Evolutionary conservation across 2,329 filamentous ascomycete species (phyloP).

Genomic region (Akanthomyces muscarius): DNA sequence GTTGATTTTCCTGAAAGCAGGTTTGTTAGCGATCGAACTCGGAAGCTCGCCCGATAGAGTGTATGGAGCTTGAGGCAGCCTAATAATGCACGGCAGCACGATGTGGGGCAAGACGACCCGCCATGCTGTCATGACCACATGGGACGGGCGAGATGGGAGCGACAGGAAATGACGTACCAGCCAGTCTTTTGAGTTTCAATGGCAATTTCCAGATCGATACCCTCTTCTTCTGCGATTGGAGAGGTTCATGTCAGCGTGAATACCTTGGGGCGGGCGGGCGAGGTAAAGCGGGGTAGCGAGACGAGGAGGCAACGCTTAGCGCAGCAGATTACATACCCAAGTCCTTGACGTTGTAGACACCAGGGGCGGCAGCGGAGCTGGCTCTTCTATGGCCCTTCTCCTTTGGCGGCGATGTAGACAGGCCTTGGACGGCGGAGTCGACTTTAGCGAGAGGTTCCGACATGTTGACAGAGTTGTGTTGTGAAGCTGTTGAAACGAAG

Average conservation of each 20-base stretch:
- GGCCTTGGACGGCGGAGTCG: slow-evolving; percentile 83
- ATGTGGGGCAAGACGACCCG: slow-evolving; percentile 7
- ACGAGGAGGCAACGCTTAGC: background rate
- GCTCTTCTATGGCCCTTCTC: slow-evolving; percentile 65
- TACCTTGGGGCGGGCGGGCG: background rate
- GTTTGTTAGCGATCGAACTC: background rate
- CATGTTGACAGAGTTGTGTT: slow-evolving; percentile 29
- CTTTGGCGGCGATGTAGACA: slow-evolving; percentile 63
- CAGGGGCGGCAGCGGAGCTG: slow-evolving; percentile 67
- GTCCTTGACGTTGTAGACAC: slow-evolving; percentile 72
- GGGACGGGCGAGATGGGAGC: background rate
- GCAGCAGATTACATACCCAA: slow-evolving; percentile 59
- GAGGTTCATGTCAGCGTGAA: background rate
- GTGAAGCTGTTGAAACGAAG: slow-evolving; percentile 14
- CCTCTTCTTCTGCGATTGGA: slow-evolving; percentile 60
- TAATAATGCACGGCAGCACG: slow-evolving; percentile 11
- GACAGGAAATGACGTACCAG: slow-evolving; percentile 59
- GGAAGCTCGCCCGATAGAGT: slow-evolving; percentile 7
- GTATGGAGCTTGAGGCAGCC: background rate
- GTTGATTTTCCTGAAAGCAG: slow-evolving; percentile 80
- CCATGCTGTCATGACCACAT: slow-evolving; percentile 4
- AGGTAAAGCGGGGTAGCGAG: slow-evolving; percentile 8
- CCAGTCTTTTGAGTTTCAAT: slow-evolving; percentile 82
- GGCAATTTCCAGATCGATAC: slow-evolving; percentile 67
- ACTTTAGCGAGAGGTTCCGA: slow-evolving; percentile 71